Evolutionary conservation across 2,329 filamentous ascomycete genomes (phyloP).

Genomic region (Colletotrichum endophyticum): DNA sequence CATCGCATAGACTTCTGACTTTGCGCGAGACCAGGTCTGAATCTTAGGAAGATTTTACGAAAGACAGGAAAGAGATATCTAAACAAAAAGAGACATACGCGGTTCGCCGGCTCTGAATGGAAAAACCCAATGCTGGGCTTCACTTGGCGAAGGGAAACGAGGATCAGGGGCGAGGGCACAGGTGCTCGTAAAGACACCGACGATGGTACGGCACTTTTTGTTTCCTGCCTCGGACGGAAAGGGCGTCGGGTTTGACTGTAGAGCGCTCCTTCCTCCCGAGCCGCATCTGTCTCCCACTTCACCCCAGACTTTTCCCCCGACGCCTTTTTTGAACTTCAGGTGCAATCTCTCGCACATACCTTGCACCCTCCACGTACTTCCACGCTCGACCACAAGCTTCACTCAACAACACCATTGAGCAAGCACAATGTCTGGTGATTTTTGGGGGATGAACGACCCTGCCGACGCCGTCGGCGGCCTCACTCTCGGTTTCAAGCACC

Average conservation of each 20-base stretch:
- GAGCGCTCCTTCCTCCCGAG: neutral
- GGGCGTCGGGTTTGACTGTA: neutral
- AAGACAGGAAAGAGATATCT: neutral
- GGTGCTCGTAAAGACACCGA: neutral
- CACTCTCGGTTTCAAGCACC: neutral
- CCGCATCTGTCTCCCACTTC: neutral
- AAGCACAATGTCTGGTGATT: neutral
- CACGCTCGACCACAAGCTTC: neutral
- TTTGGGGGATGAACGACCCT: neutral
- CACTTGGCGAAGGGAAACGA: neutral
- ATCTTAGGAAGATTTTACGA: neutral
- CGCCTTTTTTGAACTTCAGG: neutral
- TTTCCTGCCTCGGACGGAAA: neutral
- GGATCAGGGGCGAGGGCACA: rapidly evolving
- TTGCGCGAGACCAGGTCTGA: neutral
- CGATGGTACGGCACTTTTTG: neutral
- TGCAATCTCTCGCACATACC: neutral
- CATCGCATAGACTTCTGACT: neutral
- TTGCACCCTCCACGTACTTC: neutral
- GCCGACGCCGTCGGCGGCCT: neutral
- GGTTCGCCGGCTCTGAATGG: neutral
- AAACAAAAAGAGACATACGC: neutral
- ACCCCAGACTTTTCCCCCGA: neutral
- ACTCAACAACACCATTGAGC: neutral
- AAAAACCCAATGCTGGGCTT: neutral